phyloP scores from a whole-genome alignment of 805 yeast genomes.

The Spathaspora passalidarum region DNA sequence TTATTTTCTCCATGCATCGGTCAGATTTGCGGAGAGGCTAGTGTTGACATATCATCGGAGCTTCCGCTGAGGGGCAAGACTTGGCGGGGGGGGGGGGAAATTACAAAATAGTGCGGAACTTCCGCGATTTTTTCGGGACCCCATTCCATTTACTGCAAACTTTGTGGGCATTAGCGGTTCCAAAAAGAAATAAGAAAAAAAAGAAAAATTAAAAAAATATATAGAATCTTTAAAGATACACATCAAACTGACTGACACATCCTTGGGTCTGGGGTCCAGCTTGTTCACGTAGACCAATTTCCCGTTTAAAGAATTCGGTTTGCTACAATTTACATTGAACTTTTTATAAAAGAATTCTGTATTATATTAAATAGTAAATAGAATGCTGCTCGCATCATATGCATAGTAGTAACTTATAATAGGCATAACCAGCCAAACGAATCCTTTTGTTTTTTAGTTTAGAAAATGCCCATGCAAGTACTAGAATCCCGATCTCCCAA shows the following conservation, averaged over 20 bases:
- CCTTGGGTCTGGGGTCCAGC: too few species aligned
- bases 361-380: background rate
- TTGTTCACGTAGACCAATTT: too few species aligned
- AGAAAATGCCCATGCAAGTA: background rate
- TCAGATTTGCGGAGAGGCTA: background rate
- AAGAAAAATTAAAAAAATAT: background rate
- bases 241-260: background rate
- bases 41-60: background rate
- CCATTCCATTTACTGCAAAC: background rate
- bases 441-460: background rate
- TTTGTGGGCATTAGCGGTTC: background rate
- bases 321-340: background rate
- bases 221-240: background rate
- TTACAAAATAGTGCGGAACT: background rate
- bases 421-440: background rate
- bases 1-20: background rate
- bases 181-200: background rate
- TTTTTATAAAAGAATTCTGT: background rate
- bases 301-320: background rate
- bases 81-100: background rate
- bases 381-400: background rate
- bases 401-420: background rate
- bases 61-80: background rate
- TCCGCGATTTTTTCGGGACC: background rate
- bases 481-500: background rate